These are phyloP conservation scores for Thelonectria blattea DNA, from an alignment of 2,329 filamentous ascomycete species.

Conservation along the genomic window DNA sequence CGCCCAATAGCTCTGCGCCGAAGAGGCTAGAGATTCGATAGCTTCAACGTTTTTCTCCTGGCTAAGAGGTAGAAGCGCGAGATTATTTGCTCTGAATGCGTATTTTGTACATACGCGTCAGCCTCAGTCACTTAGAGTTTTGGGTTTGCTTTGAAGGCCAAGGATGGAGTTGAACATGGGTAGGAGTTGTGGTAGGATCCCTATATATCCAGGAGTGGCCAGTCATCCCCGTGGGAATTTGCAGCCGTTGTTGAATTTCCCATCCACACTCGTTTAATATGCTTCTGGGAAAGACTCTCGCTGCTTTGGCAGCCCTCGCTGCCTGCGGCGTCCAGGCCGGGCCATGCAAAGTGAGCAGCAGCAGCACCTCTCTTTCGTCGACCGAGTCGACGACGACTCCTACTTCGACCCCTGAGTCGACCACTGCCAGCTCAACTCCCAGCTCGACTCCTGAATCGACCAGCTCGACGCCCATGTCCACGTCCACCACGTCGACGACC, in stretches of 20 bases:
- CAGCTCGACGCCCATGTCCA: too few relatives aligned
- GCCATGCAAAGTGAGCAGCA: neutral
- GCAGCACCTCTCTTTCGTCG: neutral
- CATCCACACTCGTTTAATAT: neutral
- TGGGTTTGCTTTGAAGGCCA: too few relatives aligned
- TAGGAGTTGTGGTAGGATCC: too few relatives aligned
- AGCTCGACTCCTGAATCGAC: neutral
- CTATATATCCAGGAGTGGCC: neutral
- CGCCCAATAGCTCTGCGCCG: neutral
- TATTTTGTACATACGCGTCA: neutral
- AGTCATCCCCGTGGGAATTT: neutral
- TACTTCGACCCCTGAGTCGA: too few relatives aligned
- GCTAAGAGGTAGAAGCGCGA: neutral
- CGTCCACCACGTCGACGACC: too few relatives aligned
- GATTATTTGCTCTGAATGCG: neutral
- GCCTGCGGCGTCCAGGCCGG: neutral
- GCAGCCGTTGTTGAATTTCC: neutral
- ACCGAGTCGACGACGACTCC: neutral
- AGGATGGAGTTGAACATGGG: neutral
- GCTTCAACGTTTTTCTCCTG: neutral
- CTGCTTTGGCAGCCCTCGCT: neutral
- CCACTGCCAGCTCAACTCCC: too few relatives aligned
- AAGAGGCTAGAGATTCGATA: neutral
- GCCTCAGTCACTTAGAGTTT: neutral
- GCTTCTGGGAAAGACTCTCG: neutral